Evolutionary conservation across 1,139 yeast species (phyloP), one percentile per base, ranked within the genome.

Genomic region (Hyphopichia buzzinii): DNA sequence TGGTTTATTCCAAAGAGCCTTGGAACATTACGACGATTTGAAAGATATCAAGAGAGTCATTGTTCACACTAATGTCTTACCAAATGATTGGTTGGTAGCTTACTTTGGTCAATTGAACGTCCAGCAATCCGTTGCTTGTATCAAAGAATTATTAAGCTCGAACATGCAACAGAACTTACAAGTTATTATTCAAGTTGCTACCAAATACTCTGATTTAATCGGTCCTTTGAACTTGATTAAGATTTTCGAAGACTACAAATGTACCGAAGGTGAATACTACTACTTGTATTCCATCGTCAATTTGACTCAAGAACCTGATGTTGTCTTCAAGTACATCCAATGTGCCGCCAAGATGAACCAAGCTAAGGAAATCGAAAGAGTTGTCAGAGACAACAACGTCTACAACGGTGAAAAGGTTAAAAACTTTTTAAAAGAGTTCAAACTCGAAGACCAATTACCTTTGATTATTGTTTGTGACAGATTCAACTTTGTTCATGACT

Each of bases 351-450:
- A 79, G 55, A 74, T 87, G 63, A 90, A 90, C 45, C 98, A 94
- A 69, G 75, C 79, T 57, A 85, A 86, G 55, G 99, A 92, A 67
- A 88, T 92, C 53, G 98, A 94, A 70, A 81, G 98, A 62, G 79
- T 92, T 47, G 97, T 90, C 35, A 83, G 95, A 62, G 96, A 89
- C 59, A 92, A 92, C 70, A 86, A 81, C 50, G 92, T 87, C 42
- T 94, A 90, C 66, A 92, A 89, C 59, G 95, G 97, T 44, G 98
- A 92, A 62, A 90, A 90, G 67, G 97, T 94, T 41, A 94, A 92
- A 72, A 94, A 92, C 69, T 92, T 86, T 64, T 77, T 92, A 68
- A 92, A 92, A 66, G 98, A 94, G 61, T 88, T 90, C 48, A 82
- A 87, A 56, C 76, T 92, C 48, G 94, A 90, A 42, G 97, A 94